A percentile compares a stretch with the other conserved stretches of the same genome.
These are phyloP conservation scores for Saposhnikovia divaricata DNA, from an alignment of 129 eudicot genomes.

Conservation along the genomic window DNA sequence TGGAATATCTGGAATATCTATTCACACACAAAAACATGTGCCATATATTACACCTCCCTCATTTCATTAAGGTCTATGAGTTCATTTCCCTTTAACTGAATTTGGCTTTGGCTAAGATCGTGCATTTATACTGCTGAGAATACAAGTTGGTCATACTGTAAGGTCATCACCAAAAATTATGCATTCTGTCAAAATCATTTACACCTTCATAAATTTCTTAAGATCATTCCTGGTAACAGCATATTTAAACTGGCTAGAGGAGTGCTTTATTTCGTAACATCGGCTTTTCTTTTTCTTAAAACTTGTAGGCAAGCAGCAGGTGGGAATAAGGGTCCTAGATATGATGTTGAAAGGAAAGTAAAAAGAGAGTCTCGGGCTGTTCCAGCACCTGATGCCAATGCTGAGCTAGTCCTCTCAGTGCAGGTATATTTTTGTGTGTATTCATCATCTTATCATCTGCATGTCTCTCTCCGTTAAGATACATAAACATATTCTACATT, in stretches of 20 bases:
- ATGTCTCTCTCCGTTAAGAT: background rate
- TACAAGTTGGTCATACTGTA: background rate
- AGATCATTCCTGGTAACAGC: background rate
- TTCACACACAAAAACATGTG: background rate
- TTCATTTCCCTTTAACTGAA: background rate
- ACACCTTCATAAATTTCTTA: background rate
- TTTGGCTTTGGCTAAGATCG: background rate
- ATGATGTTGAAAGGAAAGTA: constrained; percentile 61
- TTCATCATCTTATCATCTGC: background rate
- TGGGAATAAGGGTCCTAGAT: constrained; percentile 60
- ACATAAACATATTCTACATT: background rate
- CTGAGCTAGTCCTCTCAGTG: constrained; percentile 74
- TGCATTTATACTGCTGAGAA: background rate
- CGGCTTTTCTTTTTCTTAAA: background rate
- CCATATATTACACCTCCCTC: background rate
- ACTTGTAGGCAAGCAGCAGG: constrained; percentile 63
- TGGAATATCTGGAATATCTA: background rate
- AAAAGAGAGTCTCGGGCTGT: constrained; percentile 72
- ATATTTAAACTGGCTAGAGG: background rate
- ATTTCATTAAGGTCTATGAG: background rate
- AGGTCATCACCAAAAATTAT: background rate
- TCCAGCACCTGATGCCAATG: constrained; percentile 97
- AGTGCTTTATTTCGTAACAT: background rate
- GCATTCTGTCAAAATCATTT: background rate
- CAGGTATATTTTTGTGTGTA: constrained; percentile 37